Conservation (phyloP, 148 eudicot genomes). For the Diospyros lotus region DNA sequence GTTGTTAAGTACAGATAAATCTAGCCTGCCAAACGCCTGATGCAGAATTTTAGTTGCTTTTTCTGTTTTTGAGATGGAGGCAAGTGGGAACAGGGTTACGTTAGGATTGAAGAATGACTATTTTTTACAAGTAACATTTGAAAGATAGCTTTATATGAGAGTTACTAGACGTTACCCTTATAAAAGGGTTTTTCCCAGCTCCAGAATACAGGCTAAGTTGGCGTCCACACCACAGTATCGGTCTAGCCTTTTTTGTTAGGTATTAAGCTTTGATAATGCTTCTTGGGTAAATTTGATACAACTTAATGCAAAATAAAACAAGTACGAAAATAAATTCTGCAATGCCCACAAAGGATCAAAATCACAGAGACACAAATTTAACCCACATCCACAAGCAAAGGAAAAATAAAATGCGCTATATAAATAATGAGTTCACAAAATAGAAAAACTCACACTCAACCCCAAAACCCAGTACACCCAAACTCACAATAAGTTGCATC, state of each 20-base stretch:
- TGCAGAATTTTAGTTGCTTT: background rate
- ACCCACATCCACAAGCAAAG: too few species aligned
- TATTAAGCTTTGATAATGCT: too few species aligned
- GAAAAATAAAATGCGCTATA: too few species aligned
- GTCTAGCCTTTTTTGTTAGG: too few species aligned
- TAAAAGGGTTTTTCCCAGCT: background rate
- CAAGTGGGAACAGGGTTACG: background rate
- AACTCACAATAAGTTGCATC: background rate
- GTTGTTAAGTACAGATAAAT: background rate
- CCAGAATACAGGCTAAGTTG: background rate
- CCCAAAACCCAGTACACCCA: background rate
- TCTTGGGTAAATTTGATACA: too few species aligned
- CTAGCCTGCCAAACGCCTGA: background rate
- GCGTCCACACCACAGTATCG: too few species aligned
- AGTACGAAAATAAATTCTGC: too few species aligned
- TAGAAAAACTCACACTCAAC: too few species aligned
- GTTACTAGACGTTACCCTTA: background rate
- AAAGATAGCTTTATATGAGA: background rate
- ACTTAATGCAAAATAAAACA: too few species aligned
- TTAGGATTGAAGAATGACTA: background rate
- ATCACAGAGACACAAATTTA: too few species aligned
- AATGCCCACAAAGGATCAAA: too few species aligned
- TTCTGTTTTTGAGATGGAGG: background rate
- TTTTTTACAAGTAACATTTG: background rate
- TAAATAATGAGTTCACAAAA: too few species aligned